A percentile compares a stretch with the other conserved stretches of the same genome.
phyloP scores from a whole-genome alignment of 139 green algal species.

The Tetradesmus obliquus region DNA sequence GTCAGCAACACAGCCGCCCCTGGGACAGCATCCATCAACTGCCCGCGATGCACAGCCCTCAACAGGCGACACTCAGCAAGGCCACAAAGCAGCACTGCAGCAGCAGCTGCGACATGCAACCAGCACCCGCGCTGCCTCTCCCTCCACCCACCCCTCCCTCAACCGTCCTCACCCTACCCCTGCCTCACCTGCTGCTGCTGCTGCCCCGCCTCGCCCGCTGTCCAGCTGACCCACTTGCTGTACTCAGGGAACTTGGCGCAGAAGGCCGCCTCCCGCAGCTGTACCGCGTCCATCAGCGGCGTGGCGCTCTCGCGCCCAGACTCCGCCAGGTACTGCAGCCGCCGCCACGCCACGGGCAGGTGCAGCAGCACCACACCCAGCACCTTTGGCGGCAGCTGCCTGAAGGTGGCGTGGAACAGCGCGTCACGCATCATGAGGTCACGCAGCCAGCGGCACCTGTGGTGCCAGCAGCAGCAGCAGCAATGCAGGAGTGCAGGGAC shows the following conservation, averaged over 20 bases:
- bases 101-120: not conserved
- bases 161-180: not conserved
- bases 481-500: not conserved
- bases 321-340: slow-evolving; percentile 64
- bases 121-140: not conserved
- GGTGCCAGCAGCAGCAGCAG: not conserved
- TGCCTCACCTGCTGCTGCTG: slow-evolving; percentile 31
- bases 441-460: slow-evolving; percentile 66
- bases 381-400: slow-evolving; percentile 36
- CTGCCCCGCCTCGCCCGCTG: slow-evolving; percentile 8
- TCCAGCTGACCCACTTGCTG: slow-evolving; percentile 34
- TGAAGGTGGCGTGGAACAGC: slow-evolving; percentile 54
- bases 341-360: slow-evolving; percentile 54
- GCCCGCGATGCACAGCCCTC: not conserved
- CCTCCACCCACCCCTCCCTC: not conserved
- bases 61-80: not conserved
- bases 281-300: slow-evolving; percentile 49
- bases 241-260: slow-evolving; percentile 47
- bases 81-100: not conserved
- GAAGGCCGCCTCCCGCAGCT: slow-evolving; percentile 42
- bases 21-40: not conserved
- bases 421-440: slow-evolving; percentile 54
- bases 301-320: slow-evolving; percentile 46
- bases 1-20: not conserved
- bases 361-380: slow-evolving; percentile 57